Base-by-base conservation (phyloP, 345 rosid species). In the Salix purpurea region DNA sequence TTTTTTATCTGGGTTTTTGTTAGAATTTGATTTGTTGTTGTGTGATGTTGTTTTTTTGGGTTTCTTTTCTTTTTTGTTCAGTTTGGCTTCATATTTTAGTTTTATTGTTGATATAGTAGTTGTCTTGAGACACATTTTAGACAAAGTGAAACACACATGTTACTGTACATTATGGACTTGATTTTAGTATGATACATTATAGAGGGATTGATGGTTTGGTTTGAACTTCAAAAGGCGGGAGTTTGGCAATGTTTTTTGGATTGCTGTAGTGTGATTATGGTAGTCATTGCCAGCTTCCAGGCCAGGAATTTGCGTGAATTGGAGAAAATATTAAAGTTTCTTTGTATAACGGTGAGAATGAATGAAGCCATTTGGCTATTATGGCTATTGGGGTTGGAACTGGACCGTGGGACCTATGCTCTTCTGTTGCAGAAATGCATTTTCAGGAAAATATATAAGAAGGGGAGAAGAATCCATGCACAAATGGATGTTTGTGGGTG, bases 381-480 rank as follows among this genome's bases (percentile, higher is more conserved):
- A 64, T 90, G 91, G 80, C 74, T 79, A 39, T 66, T 79, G 3
- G 84, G 88, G 30, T 58, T 71, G 67, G 76, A 77, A 76, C 85
- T 86, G 67, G 84, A 84, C 37, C 72, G 78, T 6, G 67, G 76
- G 23, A 91, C 89, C 1, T 89, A 89, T 70, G 78, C 86, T 54
- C 73, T 94, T 69, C 69, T 90, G 58, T 83, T 92, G 83, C 93
- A 94, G 80, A 94, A 94, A 82, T 90, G 93, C 68, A 87, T 85
- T 69, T 83, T 84, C 71, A 72, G 88, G 81, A 83, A 85, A 58
- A 83, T 83, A 11, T 86, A 84, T 70, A 26, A 24, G 23, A 82
- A 44, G 67, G 93, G 90, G 70, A 90, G 75, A 83, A 85, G 86
- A 73, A 84, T 92, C 66, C 98, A 92, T 74, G 86, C 90, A 24